These are phyloP conservation scores for Penicillium digitatum DNA, from an alignment of 2,329 filamentous ascomycete genomes.

Conservation along the genomic window DNA sequence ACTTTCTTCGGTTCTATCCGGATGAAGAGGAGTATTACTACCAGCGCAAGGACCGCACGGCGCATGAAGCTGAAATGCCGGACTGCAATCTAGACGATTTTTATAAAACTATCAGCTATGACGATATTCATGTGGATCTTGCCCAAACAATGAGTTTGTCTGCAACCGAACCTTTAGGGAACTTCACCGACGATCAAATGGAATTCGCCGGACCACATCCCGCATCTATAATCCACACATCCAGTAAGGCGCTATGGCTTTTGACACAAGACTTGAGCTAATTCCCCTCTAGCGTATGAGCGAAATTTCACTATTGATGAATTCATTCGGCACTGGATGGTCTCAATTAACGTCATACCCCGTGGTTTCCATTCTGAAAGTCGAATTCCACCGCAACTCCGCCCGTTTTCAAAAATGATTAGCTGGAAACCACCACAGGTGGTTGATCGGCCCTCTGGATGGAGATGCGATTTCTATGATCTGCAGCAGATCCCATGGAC, in stretches of 20 bases:
- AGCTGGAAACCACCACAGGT: constrained; percentile 34
- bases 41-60: constrained; percentile 10
- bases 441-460: constrained; percentile 30
- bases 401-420: constrained; percentile 33
- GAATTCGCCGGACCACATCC: constrained; percentile 20
- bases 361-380: constrained; percentile 18
- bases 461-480: constrained; percentile 32
- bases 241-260: constrained; percentile 22
- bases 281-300: constrained; percentile 32
- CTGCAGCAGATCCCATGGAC: constrained; percentile 44
- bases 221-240: constrained; percentile 28
- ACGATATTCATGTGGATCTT: constrained; percentile 9
- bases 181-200: constrained; percentile 10
- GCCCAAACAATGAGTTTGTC: constrained; percentile 5
- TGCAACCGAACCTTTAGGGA: constrained; percentile 10
- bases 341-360: constrained; percentile 23
- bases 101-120: constrained; percentile 24
- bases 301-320: constrained; percentile 42
- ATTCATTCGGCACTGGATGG: constrained; percentile 42
- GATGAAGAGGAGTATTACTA: constrained; percentile 25
- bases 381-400: constrained; percentile 20
- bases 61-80: constrained; percentile 6
- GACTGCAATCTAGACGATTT: constrained; percentile 33
- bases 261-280: constrained; percentile 1
- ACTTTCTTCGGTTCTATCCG: constrained; percentile 34